Evolutionary conservation across 2,329 filamentous ascomycete species (phyloP).

Genomic region (Xylariaceae sp.): DNA sequence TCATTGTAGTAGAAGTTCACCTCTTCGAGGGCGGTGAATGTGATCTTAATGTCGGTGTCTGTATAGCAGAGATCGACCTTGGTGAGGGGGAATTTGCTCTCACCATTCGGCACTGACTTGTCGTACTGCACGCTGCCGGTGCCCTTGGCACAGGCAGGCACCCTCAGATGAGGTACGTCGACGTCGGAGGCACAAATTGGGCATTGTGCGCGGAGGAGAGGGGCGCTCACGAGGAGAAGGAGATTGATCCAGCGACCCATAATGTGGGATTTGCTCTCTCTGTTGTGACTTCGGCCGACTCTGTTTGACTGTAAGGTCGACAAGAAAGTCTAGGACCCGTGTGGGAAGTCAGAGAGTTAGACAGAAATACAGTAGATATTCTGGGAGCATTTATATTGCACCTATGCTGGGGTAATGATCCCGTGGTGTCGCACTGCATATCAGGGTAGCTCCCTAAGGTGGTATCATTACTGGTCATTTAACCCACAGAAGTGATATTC

Average conservation of each 20-base stretch:
- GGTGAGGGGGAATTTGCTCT: constrained; percentile 49
- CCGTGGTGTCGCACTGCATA: too few species aligned
- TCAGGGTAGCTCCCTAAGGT: constrained; percentile 1
- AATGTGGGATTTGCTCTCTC: constrained; percentile 4
- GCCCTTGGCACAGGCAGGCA: constrained; percentile 47
- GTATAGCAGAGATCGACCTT: constrained; percentile 56
- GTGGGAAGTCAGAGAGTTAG: neutral
- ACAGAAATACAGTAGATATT: neutral
- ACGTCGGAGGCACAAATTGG: too few species aligned
- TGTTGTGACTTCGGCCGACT: neutral
- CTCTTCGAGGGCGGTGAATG: constrained; percentile 54
- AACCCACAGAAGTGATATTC: too few species aligned
- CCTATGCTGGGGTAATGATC: too few species aligned
- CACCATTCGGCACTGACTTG: constrained; percentile 49
- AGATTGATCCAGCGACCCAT: constrained; percentile 24
- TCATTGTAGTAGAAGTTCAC: constrained; percentile 54
- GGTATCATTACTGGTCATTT: too few species aligned
- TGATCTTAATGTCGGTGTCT: constrained; percentile 46
- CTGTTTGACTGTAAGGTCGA: neutral
- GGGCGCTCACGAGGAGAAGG: constrained; percentile 26
- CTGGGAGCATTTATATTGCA: too few species aligned
- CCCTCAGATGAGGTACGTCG: constrained; percentile 39
- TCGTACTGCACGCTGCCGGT: constrained; percentile 46
- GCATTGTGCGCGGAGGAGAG: constrained; percentile 24
- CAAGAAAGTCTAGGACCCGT: neutral